Evolutionary conservation across 805 yeast genomes (phyloP).

Genomic region (Alloascoidea africana): DNA sequence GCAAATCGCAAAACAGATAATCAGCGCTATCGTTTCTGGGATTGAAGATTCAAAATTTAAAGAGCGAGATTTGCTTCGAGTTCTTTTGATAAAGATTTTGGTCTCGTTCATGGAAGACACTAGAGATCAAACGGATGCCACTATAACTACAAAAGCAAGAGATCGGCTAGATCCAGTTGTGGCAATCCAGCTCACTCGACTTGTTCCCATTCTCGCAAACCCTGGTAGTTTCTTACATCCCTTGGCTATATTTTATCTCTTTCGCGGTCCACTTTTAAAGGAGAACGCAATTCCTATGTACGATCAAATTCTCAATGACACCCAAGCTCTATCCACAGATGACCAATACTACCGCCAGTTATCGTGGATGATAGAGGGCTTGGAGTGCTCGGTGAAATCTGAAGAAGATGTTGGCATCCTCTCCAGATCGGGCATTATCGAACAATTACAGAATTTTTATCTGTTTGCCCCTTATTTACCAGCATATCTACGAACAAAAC

Average conservation of each 20-base stretch:
- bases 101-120: constrained; percentile 16
- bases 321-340: neutral
- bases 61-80: constrained; percentile 39
- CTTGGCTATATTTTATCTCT: constrained; percentile 47
- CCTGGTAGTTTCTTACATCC: constrained; percentile 72
- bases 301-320: constrained; percentile 11
- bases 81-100: constrained; percentile 30
- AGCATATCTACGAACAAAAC: neutral
- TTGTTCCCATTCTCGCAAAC: constrained; percentile 40
- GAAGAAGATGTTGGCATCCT: neutral
- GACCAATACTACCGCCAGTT: neutral
- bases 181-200: constrained; percentile 37
- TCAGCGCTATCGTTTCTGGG: constrained; percentile 28
- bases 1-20: constrained; percentile 25
- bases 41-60: constrained; percentile 30
- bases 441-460: neutral
- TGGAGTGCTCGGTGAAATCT: neutral
- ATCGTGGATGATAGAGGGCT: neutral
- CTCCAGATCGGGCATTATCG: neutral
- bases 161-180: constrained; percentile 27
- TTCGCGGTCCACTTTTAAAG: constrained; percentile 34
- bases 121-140: constrained; percentile 6
- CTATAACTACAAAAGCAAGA: constrained; percentile 7
- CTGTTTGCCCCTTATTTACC: neutral
- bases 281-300: constrained; percentile 25